phyloP scores from a whole-genome alignment of 371 early-diverging fungal genomes.

The Mucor saturninus region DNA sequence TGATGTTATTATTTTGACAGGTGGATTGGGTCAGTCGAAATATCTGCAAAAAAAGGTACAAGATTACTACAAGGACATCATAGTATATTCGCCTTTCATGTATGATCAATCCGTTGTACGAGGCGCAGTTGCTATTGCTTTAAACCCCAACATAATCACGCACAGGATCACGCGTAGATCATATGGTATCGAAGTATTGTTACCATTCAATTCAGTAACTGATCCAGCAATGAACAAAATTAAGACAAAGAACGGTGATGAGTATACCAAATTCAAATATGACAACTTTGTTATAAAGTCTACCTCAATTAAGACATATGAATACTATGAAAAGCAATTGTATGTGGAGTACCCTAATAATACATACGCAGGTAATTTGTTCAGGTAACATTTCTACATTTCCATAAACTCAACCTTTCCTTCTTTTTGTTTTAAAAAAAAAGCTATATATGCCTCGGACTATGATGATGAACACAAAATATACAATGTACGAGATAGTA shows the following conservation, averaged over 20 bases:
- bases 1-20: constrained; percentile 22
- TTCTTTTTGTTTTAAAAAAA: neutral
- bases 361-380: constrained; percentile 12
- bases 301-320: neutral
- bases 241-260: neutral
- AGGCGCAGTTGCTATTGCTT: constrained; percentile 19
- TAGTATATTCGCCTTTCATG: constrained; percentile 1
- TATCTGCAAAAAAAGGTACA: constrained; percentile 13
- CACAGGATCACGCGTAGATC: constrained; percentile 11
- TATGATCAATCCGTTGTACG: constrained; percentile 21
- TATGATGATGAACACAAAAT: neutral
- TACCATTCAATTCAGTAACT: constrained; percentile 1
- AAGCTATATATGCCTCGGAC: neutral
- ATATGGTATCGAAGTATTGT: constrained; percentile 16
- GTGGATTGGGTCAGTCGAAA: constrained; percentile 20
- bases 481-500: constrained; percentile 1
- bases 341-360: constrained; percentile 15
- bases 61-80: neutral
- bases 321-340: constrained; percentile 11
- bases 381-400: neutral
- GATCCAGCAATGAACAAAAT: neutral
- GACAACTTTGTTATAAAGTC: neutral
- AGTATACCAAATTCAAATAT: constrained; percentile 6
- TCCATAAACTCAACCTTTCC: neutral
- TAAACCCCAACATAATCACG: constrained; percentile 17